phyloP scores from a whole-genome alignment of 192 early-diverging fungal genomes.

The Chytriomyces sp. region DNA sequence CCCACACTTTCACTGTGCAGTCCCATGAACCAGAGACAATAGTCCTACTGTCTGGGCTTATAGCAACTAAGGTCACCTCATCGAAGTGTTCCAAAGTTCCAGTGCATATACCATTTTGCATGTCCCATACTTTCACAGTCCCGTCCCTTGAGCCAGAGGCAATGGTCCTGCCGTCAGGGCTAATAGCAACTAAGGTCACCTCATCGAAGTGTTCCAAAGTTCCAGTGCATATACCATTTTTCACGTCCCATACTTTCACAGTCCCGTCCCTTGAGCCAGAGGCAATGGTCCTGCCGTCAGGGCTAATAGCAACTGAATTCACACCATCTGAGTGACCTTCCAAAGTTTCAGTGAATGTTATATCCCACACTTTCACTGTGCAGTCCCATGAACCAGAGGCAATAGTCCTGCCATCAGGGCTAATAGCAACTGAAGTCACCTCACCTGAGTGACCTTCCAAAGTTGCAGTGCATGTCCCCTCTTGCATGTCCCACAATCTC shows the following conservation, averaged over 20 bases:
- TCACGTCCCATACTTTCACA: slow-evolving; percentile 71
- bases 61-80: too few species aligned
- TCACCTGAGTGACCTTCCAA: slow-evolving; percentile 12
- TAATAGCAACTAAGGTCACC: slow-evolving; percentile 27
- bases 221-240: background rate
- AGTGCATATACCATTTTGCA: slow-evolving; percentile 24
- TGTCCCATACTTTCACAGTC: slow-evolving; percentile 29
- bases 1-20: too few species aligned
- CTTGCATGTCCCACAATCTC: slow-evolving; percentile 16
- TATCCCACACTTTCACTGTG: slow-evolving; percentile 31
- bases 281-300: slow-evolving; percentile 77
- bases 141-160: slow-evolving; percentile 23
- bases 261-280: slow-evolving; percentile 84
- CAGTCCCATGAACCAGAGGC: slow-evolving; percentile 14
- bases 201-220: background rate
- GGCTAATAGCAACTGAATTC: slow-evolving; percentile 50
- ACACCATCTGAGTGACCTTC: slow-evolving; percentile 29
- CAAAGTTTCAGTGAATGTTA: slow-evolving; percentile 11
- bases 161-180: background rate
- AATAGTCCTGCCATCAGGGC: background rate
- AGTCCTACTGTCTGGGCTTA: too few species aligned
- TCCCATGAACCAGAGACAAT: too few species aligned
- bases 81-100: slow-evolving; percentile 7
- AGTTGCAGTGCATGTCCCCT: background rate
- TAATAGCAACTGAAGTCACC: slow-evolving; percentile 29